Evolutionary conservation across 2,329 filamentous ascomycete genomes (phyloP).

Genomic region (Colletotrichum sp.): DNA sequence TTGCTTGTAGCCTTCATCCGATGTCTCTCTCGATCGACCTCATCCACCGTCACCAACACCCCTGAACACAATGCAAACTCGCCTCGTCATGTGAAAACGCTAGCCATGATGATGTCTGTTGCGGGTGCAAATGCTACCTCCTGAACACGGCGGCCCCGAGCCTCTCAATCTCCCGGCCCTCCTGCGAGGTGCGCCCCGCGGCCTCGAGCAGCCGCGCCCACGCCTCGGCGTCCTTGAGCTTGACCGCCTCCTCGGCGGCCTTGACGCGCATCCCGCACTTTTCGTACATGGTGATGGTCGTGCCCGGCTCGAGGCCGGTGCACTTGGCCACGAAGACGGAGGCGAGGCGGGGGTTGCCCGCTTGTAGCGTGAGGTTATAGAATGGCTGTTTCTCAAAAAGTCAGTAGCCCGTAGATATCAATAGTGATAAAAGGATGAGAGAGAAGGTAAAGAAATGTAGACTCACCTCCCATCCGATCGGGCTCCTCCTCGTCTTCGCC

Average conservation of each 20-base stretch:
- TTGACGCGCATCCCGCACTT: slow-evolving; percentile 91
- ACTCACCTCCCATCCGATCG: slow-evolving; percentile 94
- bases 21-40: background rate
- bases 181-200: slow-evolving; percentile 70
- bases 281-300: slow-evolving; percentile 89
- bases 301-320: slow-evolving; percentile 68
- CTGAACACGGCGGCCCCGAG: slow-evolving; percentile 68
- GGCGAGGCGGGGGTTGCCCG: slow-evolving; percentile 88
- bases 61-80: background rate
- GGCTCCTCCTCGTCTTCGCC: slow-evolving; percentile 78
- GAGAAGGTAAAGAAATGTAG: background rate
- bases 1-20: background rate
- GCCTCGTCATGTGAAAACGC: slow-evolving; percentile 22
- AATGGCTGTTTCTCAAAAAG: slow-evolving; percentile 67
- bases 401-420: background rate
- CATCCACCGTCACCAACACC: background rate
- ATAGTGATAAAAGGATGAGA: background rate
- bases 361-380: slow-evolving; percentile 86
- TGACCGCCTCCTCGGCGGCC: slow-evolving; percentile 90
- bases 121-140: slow-evolving; percentile 23
- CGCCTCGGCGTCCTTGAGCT: slow-evolving; percentile 77
- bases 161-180: slow-evolving; percentile 81
- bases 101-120: background rate
- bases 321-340: slow-evolving; percentile 88
- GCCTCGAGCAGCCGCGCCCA: slow-evolving; percentile 76